Conservation (phyloP, 2,329 filamentous ascomycete genomes). For the Cadophora luteo-olivacea region DNA sequence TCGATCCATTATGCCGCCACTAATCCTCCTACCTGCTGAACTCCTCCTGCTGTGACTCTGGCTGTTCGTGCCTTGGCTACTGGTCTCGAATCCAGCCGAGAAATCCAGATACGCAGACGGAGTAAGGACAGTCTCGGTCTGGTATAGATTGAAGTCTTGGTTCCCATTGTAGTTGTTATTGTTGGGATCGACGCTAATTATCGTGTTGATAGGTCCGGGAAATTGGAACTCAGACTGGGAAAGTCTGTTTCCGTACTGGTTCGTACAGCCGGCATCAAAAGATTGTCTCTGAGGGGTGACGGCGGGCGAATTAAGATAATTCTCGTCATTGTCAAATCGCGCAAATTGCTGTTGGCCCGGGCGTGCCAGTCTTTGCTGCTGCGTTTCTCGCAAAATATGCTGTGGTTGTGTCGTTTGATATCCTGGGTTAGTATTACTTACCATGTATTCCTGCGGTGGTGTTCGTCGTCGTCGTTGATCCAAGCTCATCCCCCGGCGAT, state of each 20-base stretch:
- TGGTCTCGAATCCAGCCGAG: conserved; percentile 39
- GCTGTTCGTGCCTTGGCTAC: conserved; percentile 33
- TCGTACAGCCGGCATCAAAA: conserved; percentile 55
- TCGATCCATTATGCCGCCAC: conserved; percentile 66
- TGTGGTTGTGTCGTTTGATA: conserved; percentile 60
- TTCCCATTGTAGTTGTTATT: conserved; percentile 39
- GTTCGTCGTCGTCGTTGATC: conserved; percentile 71
- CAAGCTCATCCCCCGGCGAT: conserved; percentile 85
- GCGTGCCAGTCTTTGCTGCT: conserved; percentile 85
- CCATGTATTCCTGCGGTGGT: conserved; percentile 47
- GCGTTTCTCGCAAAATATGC: conserved; percentile 87
- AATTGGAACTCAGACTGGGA: conserved; percentile 38
- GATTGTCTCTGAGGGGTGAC: conserved; percentile 60
- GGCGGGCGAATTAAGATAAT: conserved; percentile 63
- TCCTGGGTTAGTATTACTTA: conserved; percentile 66
- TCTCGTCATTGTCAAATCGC: conserved; percentile 52
- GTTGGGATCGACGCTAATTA: conserved; percentile 46
- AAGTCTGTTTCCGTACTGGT: conserved; percentile 41
- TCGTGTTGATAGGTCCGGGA: conserved; percentile 54
- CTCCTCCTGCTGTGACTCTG: conserved; percentile 40
- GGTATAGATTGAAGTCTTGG: conserved; percentile 43
- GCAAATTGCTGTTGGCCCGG: conserved; percentile 61
- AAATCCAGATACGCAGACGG: conserved; percentile 44
- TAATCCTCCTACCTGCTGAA: conserved; percentile 56
- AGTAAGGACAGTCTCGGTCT: conserved; percentile 38